Percentiles rank a stretch among this genome's conserved stretches.
Evolutionary conservation across 2,329 filamentous ascomycete species (phyloP).

Genomic region (Fusarium sp.): DNA sequence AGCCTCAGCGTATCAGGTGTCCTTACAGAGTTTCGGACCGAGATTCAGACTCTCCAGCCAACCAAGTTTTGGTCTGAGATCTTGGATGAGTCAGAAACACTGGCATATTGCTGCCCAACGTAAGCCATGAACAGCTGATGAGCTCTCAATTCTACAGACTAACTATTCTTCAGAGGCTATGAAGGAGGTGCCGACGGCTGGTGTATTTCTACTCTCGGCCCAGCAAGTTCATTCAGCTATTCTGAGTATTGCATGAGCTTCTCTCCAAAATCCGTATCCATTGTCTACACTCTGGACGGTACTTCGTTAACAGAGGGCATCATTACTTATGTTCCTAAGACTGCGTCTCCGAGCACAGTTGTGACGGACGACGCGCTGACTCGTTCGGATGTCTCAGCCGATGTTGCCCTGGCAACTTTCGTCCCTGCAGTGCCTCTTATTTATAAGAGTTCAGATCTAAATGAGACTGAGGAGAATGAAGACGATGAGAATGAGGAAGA

Average conservation of each 20-base stretch:
- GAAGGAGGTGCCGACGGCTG: not conserved
- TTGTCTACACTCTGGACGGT: conserved; percentile 6
- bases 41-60: not conserved
- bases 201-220: conserved; percentile 1
- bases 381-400: rapidly evolving
- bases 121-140: not conserved
- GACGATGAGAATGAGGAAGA: not conserved
- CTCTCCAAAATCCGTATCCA: not conserved
- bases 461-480: not conserved
- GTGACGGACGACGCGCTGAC: not conserved
- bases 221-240: not conserved
- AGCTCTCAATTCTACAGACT: not conserved
- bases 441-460: not conserved
- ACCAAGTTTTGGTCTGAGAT: conserved; percentile 5
- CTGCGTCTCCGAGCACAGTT: not conserved
- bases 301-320: not conserved
- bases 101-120: conserved; percentile 8
- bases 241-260: not conserved
- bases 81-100: conserved; percentile 10
- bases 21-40: no score
- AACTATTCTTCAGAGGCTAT: not conserved
- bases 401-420: conserved; percentile 7
- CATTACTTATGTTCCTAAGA: not conserved
- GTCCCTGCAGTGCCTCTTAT: conserved; percentile 9
- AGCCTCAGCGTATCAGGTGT: not conserved